Evolutionary conservation across 805 yeast species (phyloP).

Genomic region (Candida berthetii): DNA sequence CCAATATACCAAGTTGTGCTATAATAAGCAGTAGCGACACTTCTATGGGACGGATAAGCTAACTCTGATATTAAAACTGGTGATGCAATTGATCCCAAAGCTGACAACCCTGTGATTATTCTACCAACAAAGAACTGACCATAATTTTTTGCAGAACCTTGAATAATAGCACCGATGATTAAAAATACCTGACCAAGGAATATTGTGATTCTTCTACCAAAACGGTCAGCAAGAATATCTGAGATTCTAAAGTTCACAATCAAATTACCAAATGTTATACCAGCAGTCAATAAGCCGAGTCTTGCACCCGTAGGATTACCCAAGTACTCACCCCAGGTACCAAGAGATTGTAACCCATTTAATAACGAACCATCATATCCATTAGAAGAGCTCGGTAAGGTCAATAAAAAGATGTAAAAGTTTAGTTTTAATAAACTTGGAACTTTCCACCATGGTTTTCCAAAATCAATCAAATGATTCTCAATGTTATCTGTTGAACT

Average conservation of each 20-base stretch:
- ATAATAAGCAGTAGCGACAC: slow-evolving; percentile 31
- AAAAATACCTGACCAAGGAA: neutral
- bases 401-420: neutral
- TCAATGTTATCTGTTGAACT: neutral
- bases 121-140: neutral
- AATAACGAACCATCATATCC: neutral
- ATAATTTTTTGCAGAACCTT: neutral
- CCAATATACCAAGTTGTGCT: slow-evolving; percentile 45
- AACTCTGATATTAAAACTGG: slow-evolving; percentile 34
- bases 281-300: neutral
- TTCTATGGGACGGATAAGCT: slow-evolving; percentile 38
- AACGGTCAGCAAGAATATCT: neutral
- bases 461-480: neutral
- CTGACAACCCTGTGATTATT: neutral
- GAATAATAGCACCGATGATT: neutral
- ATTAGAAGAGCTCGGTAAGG: neutral
- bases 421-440: slow-evolving; percentile 1
- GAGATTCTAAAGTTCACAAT: neutral
- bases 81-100: neutral
- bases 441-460: slow-evolving; percentile 1
- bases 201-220: neutral
- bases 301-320: neutral
- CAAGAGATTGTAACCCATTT: neutral
- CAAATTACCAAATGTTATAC: neutral
- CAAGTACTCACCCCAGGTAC: neutral